phyloP scores from a whole-genome alignment of 805 yeast genomes.

The Blastobotrys americana region DNA sequence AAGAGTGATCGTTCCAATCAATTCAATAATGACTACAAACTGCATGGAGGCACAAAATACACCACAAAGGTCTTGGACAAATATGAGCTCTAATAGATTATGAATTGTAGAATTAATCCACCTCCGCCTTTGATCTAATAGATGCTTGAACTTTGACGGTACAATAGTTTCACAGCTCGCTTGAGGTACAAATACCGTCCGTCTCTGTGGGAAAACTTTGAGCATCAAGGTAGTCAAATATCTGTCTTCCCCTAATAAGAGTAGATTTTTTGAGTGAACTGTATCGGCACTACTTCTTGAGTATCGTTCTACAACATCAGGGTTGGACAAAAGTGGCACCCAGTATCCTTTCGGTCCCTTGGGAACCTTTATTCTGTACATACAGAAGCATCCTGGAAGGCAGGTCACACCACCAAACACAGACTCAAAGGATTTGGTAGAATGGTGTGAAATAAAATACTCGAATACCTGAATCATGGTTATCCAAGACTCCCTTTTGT shows the following conservation, averaged over 20 bases:
- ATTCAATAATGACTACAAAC: slow-evolving; percentile 75
- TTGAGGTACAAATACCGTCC: slow-evolving; percentile 79
- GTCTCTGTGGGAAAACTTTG: slow-evolving; percentile 81
- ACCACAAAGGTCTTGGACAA: slow-evolving; percentile 87
- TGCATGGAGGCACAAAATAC: slow-evolving; percentile 95
- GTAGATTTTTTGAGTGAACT: slow-evolving; percentile 77
- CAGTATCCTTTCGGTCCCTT: slow-evolving; percentile 72
- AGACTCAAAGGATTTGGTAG: slow-evolving; percentile 87
- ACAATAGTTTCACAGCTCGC: slow-evolving; percentile 90
- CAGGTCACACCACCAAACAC: slow-evolving; percentile 93
- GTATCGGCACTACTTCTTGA: slow-evolving; percentile 80
- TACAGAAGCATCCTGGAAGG: slow-evolving; percentile 91
- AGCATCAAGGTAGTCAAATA: slow-evolving; percentile 81
- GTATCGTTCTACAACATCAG: slow-evolving; percentile 88
- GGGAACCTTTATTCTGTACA: slow-evolving; percentile 88
- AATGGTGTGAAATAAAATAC: slow-evolving; percentile 90
- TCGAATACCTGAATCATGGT: slow-evolving; percentile 93
- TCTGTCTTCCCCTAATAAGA: slow-evolving; percentile 87
- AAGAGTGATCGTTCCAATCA: slow-evolving; percentile 79
- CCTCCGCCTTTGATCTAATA: slow-evolving; percentile 89
- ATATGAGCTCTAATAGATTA: slow-evolving; percentile 78
- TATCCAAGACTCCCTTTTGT: slow-evolving; percentile 79
- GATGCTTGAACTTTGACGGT: slow-evolving; percentile 69
- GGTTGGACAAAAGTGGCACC: slow-evolving; percentile 92
- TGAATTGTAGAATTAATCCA: slow-evolving; percentile 97